phyloP scores from a whole-genome alignment of 2,329 filamentous ascomycete genomes.

The Fusarium keratoplasticum region DNA sequence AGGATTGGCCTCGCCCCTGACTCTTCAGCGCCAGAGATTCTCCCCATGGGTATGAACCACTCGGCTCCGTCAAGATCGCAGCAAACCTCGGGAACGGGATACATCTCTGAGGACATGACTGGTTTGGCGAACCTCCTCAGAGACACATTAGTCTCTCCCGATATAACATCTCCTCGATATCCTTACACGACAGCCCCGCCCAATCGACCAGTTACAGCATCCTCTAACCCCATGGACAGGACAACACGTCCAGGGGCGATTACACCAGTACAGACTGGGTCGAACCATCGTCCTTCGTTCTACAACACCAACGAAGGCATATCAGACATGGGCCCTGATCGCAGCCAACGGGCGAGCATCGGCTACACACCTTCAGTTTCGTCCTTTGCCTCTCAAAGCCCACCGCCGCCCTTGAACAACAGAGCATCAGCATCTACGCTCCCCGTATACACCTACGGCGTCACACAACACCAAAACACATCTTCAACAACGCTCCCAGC shows the following conservation, averaged over 20 bases:
- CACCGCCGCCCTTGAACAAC: background rate
- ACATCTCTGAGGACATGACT: slow-evolving; percentile 1
- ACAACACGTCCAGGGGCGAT: background rate
- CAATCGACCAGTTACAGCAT: background rate
- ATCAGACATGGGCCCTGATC: background rate
- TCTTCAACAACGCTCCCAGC: slow-evolving; percentile 4
- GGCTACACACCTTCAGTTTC: slow-evolving; percentile 1
- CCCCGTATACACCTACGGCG: background rate
- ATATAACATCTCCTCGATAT: background rate
- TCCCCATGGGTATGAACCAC: slow-evolving; percentile 15
- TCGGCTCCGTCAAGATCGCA: background rate
- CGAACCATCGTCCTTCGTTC: background rate
- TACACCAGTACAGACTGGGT: background rate
- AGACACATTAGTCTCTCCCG: slow-evolving; percentile 1
- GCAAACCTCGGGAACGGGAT: background rate
- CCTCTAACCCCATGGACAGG: background rate
- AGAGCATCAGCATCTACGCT: background rate
- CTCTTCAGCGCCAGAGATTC: slow-evolving; percentile 19
- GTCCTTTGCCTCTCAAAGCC: background rate
- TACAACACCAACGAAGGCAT: background rate
- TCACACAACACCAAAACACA: background rate
- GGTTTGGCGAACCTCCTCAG: slow-evolving; percentile 20
- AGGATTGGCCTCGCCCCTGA: background rate
- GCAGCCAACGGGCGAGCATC: background rate
- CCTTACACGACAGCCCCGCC: background rate